Evolutionary conservation across 495 filamentous ascomycete genomes (phyloP).

Genomic region (Penicillium chermesinum): DNA sequence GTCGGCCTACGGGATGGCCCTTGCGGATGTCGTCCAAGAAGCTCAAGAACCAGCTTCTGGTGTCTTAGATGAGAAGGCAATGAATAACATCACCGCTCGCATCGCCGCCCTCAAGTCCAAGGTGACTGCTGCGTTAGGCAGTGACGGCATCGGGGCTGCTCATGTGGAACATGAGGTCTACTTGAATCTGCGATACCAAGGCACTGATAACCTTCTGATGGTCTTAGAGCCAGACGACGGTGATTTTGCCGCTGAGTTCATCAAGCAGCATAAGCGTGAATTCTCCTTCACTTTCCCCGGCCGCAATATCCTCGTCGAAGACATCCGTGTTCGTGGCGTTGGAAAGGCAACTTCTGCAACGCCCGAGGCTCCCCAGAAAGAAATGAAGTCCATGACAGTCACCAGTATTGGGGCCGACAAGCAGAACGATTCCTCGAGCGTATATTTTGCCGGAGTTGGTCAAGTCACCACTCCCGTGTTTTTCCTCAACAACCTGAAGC

Average conservation of each 20-base stretch:
- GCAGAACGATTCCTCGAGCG: constrained; percentile 2
- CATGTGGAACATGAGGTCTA: constrained; percentile 82
- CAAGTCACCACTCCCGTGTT: constrained; percentile 72
- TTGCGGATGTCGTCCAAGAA: constrained; percentile 90
- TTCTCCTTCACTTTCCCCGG: constrained; percentile 83
- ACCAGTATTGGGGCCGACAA: not conserved
- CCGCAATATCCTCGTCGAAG: constrained; percentile 75
- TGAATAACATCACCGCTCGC: constrained; percentile 6
- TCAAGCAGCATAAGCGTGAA: constrained; percentile 78
- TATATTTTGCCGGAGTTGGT: constrained; percentile 52
- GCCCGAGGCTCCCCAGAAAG: constrained; percentile 5
- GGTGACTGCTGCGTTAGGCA: constrained; percentile 5
- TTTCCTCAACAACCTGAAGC: constrained; percentile 62
- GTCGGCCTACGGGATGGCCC: constrained; percentile 89
- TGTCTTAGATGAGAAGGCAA: constrained; percentile 14
- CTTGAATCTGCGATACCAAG: constrained; percentile 83
- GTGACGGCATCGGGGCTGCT: constrained; percentile 54
- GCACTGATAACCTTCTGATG: constrained; percentile 86
- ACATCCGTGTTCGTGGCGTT: constrained; percentile 80
- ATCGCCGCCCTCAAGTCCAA: constrained; percentile 9
- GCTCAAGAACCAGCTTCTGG: constrained; percentile 74
- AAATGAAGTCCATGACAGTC: constrained; percentile 1
- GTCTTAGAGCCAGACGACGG: constrained; percentile 47
- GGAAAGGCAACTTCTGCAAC: constrained; percentile 23
- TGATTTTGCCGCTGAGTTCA: constrained; percentile 40